Percentiles rank a stretch among this genome's conserved stretches.
Evolutionary conservation across 2,329 filamentous ascomycete genomes (phyloP).

Genomic region (Proliferodiscus dingleyae): DNA sequence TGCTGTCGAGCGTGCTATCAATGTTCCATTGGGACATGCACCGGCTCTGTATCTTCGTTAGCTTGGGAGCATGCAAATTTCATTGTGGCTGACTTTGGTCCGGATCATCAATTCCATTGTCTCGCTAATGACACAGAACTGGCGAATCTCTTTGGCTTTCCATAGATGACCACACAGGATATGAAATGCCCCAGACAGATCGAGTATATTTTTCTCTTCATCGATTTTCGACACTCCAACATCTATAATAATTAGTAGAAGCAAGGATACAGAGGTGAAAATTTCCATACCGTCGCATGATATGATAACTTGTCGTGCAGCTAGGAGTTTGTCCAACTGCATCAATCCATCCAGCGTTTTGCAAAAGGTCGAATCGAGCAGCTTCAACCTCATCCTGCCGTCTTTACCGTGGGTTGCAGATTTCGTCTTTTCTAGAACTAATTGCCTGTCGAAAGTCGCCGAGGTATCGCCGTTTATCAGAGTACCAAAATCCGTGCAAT

Average conservation of each 20-base stretch:
- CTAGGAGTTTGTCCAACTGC: slow-evolving; percentile 25
- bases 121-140: slow-evolving; percentile 29
- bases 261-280: too few species aligned
- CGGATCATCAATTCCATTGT: slow-evolving; percentile 29
- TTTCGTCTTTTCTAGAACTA: slow-evolving; percentile 16
- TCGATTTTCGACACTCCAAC: slow-evolving; percentile 11
- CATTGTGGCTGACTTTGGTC: slow-evolving; percentile 24
- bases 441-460: slow-evolving; percentile 18
- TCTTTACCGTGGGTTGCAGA: slow-evolving; percentile 10
- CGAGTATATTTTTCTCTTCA: slow-evolving; percentile 12
- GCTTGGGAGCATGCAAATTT: background rate
- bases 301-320: slow-evolving; percentile 21
- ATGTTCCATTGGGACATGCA: slow-evolving; percentile 31
- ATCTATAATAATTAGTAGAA: slow-evolving; percentile 18
- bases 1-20: slow-evolving; percentile 30
- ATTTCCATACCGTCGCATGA: slow-evolving; percentile 27
- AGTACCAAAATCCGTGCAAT: background rate
- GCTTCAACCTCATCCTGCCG: slow-evolving; percentile 20
- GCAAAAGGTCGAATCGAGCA: slow-evolving; percentile 21
- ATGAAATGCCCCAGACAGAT: slow-evolving; percentile 24
- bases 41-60: slow-evolving; percentile 18
- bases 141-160: slow-evolving; percentile 20
- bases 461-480: slow-evolving; percentile 14
- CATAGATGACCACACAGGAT: slow-evolving; percentile 20
- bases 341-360: slow-evolving; percentile 3